A percentile compares a stretch with the other conserved stretches of the same genome.
These are phyloP conservation scores for Aurantiochytrium sp. DNA, from an alignment of 108 stramenopile species.

Conservation along the genomic window DNA sequence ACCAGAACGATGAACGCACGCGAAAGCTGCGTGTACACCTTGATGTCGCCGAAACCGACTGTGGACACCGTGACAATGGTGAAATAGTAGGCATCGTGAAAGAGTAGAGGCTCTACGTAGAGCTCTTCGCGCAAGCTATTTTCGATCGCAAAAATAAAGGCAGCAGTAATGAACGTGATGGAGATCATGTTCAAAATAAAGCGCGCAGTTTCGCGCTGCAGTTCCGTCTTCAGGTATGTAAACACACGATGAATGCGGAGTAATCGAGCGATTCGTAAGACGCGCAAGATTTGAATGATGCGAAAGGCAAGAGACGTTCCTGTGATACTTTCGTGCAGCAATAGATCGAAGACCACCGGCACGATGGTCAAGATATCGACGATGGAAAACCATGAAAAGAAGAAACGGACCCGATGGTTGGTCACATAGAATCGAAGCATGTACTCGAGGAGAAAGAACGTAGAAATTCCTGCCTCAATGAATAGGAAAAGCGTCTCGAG, in stretches of 20 bases:
- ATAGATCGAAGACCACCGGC: not conserved
- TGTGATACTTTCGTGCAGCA: not conserved
- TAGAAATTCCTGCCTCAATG: not conserved
- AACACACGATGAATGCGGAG: not conserved
- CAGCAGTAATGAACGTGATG: not conserved
- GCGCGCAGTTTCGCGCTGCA: not conserved
- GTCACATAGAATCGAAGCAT: not conserved
- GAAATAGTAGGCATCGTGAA: not conserved
- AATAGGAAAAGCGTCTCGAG: not conserved
- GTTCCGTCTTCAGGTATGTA: not conserved
- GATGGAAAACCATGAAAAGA: not conserved
- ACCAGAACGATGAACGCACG: not conserved
- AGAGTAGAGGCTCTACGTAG: not conserved
- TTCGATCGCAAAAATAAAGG: not conserved
- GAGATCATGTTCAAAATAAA: not conserved
- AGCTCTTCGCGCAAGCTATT: not conserved
- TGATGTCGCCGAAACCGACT: not conserved
- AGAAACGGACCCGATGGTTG: not conserved
- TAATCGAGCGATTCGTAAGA: not conserved
- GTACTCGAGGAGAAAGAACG: not conserved
- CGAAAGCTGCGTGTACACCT: not conserved
- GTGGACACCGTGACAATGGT: constrained; percentile 8
- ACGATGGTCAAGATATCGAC: not conserved
- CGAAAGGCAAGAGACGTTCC: not conserved
- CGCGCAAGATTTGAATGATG: not conserved